A percentile compares a stretch with the other conserved stretches of the same genome.
These are phyloP conservation scores for Beauveria sp. DNA, from an alignment of 2,329 filamentous ascomycete species.

Conservation along the genomic window DNA sequence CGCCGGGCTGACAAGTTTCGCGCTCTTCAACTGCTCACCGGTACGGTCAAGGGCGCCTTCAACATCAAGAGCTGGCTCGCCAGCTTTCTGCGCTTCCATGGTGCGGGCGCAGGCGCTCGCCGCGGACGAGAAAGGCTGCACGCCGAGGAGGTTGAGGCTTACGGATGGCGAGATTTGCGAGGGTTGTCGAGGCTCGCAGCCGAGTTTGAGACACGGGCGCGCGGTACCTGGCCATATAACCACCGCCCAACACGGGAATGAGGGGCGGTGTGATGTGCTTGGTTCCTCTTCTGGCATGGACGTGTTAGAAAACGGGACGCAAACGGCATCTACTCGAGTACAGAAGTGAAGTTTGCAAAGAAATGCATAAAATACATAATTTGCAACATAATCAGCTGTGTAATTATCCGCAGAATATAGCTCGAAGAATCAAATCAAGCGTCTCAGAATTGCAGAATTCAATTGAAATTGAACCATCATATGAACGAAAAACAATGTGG, in stretches of 20 bases:
- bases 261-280: neutral
- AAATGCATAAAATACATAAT: neutral
- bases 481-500: neutral
- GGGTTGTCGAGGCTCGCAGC: conserved; percentile 40
- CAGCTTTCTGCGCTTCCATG: conserved; percentile 53
- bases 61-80: conserved; percentile 19
- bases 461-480: conserved; percentile 32
- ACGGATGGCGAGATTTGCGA: conserved; percentile 34
- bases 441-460: conserved; percentile 46
- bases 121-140: conserved; percentile 46
- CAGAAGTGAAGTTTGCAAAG: neutral
- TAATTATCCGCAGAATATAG: conserved; percentile 15
- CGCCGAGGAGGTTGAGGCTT: conserved; percentile 35
- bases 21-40: conserved; percentile 21
- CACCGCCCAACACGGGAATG: conserved; percentile 29
- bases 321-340: too few species aligned
- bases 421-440: conserved; percentile 22
- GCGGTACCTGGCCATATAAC: conserved; percentile 36
- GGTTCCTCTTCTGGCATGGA: neutral
- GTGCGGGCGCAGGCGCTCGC: conserved; percentile 50
- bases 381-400: conserved; percentile 9
- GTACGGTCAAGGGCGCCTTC: conserved; percentile 19
- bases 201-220: conserved; percentile 40
- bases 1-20: too few species aligned
- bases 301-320: neutral